A percentile compares a stretch with the other conserved stretches of the same genome.
Conservation (phyloP, 2,329 filamentous ascomycete genomes). For the Aspergillus sp. region DNA sequence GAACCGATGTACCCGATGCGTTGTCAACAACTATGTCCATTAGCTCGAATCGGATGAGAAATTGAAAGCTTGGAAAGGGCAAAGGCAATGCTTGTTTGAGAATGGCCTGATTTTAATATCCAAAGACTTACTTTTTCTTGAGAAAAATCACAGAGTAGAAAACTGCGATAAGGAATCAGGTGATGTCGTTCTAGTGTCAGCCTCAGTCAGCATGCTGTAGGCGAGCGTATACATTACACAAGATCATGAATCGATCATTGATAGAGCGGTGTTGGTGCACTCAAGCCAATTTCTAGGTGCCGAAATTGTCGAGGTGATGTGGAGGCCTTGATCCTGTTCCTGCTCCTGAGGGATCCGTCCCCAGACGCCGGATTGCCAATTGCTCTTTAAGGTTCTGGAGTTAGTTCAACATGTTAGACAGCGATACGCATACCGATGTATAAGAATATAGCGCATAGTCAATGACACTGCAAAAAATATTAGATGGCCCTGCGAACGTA, state of each 20-base stretch:
- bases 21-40: no score
- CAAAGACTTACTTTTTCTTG: no score
- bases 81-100: no score
- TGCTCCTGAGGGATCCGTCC: background rate
- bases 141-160: background rate
- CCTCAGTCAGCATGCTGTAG: background rate
- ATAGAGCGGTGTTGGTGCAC: background rate
- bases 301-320: background rate
- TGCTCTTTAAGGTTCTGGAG: background rate
- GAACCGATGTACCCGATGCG: no score
- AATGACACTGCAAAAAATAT: background rate
- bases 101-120: no score
- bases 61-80: no score
- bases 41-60: no score
- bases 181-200: background rate
- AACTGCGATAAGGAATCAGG: background rate
- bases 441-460: background rate
- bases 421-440: background rate
- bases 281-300: background rate
- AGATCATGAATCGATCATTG: background rate
- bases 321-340: background rate
- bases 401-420: background rate
- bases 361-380: background rate
- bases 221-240: background rate
- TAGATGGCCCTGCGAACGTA: background rate